Conservation (phyloP, 305 asterid genomes). For the Fraxinus baroniana region DNA sequence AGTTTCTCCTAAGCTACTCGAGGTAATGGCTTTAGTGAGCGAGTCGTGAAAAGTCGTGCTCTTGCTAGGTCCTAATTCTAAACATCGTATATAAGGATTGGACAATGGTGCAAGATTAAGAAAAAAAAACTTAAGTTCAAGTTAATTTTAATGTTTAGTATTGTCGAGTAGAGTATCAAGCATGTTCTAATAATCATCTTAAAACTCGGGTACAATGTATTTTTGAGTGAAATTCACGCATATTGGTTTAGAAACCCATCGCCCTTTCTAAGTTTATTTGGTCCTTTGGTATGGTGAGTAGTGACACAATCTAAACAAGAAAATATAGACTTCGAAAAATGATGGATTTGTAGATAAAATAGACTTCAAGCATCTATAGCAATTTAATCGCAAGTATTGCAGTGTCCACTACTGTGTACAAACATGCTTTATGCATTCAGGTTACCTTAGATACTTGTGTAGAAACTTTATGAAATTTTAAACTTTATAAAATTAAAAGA, state of each 20-base stretch:
- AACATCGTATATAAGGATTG: not conserved
- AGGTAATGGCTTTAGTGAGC: not conserved
- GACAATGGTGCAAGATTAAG: not conserved
- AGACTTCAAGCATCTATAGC: not conserved
- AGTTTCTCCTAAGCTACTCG: not conserved
- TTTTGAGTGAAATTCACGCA: constrained; percentile 46
- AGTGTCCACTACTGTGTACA: not conserved
- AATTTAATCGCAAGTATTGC: not conserved
- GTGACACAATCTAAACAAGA: not conserved
- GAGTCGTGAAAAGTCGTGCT: not conserved
- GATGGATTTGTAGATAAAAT: not conserved
- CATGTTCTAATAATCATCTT: constrained; percentile 32
- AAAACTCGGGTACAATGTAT: constrained; percentile 65
- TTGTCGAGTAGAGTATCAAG: not conserved
- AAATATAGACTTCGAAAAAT: not conserved
- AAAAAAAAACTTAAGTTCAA: not conserved
- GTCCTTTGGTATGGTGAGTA: not conserved
- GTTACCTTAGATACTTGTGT: not conserved
- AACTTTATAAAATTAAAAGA: too few relatives aligned
- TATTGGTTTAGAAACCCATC: constrained; percentile 20
- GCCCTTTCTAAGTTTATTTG: not conserved
- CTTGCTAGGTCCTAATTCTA: not conserved
- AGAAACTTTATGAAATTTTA: too few relatives aligned
- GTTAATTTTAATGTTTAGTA: not conserved
- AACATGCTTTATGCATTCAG: not conserved